Evolutionary conservation across 2,329 filamentous ascomycete genomes (phyloP).

Genomic region (Alternaria triticina): DNA sequence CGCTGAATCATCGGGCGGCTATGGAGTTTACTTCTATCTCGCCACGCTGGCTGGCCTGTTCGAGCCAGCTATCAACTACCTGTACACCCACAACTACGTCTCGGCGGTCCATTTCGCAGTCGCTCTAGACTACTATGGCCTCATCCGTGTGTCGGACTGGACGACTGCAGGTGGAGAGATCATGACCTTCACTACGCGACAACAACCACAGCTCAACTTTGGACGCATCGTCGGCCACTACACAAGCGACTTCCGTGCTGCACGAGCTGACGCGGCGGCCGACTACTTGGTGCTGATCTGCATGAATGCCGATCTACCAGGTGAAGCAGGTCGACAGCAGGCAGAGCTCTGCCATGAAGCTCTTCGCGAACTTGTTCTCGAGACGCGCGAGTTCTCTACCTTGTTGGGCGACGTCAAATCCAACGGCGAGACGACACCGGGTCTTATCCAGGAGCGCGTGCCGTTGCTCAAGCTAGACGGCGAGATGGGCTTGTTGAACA

Average conservation of each 20-base stretch:
- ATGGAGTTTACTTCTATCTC: conserved; percentile 91
- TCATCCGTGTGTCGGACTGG: conserved; percentile 82
- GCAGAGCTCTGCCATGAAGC: conserved; percentile 87
- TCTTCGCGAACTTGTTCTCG: conserved; percentile 90
- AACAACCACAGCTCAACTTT: conserved; percentile 87
- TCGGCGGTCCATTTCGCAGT: conserved; percentile 96
- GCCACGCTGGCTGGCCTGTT: conserved; percentile 92
- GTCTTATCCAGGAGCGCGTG: conserved; percentile 85
- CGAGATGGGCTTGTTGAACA: conserved; percentile 83
- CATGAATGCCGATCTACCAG: conserved; percentile 82
- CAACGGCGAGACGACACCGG: conserved; percentile 84
- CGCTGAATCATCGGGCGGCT: conserved; percentile 78
- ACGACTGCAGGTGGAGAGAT: conserved; percentile 69
- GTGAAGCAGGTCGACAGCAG: conserved; percentile 76
- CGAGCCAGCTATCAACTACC: conserved; percentile 88
- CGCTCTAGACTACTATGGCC: conserved; percentile 72
- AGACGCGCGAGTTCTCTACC: conserved; percentile 93
- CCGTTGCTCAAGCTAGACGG: conserved; percentile 79
- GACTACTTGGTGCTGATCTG: conserved; percentile 94
- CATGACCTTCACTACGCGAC: conserved; percentile 70
- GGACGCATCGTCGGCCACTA: conserved; percentile 93
- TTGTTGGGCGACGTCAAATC: conserved; percentile 88
- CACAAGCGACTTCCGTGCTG: conserved; percentile 92
- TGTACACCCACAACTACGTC: conserved; percentile 90
- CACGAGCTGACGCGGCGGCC: conserved; percentile 85